Base-by-base conservation (phyloP, 2,329 filamentous ascomycete species). In the Beauveria sp. region DNA sequence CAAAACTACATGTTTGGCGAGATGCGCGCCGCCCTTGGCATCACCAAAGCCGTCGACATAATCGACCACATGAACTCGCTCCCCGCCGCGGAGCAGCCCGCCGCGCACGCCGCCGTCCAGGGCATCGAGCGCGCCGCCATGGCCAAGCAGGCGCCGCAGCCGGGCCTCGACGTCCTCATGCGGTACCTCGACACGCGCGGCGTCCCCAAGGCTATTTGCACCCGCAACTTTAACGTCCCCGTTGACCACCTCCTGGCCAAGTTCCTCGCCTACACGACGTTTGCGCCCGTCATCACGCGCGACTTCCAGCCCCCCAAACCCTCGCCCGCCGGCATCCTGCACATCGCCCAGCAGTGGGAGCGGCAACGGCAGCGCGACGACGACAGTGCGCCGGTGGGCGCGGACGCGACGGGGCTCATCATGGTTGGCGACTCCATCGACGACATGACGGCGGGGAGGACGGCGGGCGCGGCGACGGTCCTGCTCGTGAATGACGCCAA, bases 1-100 rank as follows among this genome's bases (percentile, higher is more conserved):
- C 93, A 98, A 75, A 95, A 89, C 68, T 91, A 96, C 82, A 99
- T 98, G 93, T 98, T 98, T 76, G 74, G 76, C 22, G 83, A 96
- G 71, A 98, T 99, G 93, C 88, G 88, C 66, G 71, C 77, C 16
- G 88, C 85, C 8, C 83, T 98, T 18, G 80, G 79, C 55, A 97
- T 98, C 67, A 73, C 84, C 65, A 88, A 88, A 72, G 75, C 79
- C 42, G 78, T 80, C 69, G 95, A 99, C 75, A 98, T 99, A 71
- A 87, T 99, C 48, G 88, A 92, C 64, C 90, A 98, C 77, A 87
- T 97, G 71, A 88, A 92, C 72, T 76, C 80, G 2, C 86, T 98
- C 0, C 86, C 92, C 0, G 68, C 75, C 0, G 75, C 83, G 14
- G 69, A 74, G 57, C 87, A 88, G 68, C 78, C 84, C 60, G 74